Base-by-base conservation (phyloP, 2,329 filamentous ascomycete species). In the Monosporascus sp. region DNA sequence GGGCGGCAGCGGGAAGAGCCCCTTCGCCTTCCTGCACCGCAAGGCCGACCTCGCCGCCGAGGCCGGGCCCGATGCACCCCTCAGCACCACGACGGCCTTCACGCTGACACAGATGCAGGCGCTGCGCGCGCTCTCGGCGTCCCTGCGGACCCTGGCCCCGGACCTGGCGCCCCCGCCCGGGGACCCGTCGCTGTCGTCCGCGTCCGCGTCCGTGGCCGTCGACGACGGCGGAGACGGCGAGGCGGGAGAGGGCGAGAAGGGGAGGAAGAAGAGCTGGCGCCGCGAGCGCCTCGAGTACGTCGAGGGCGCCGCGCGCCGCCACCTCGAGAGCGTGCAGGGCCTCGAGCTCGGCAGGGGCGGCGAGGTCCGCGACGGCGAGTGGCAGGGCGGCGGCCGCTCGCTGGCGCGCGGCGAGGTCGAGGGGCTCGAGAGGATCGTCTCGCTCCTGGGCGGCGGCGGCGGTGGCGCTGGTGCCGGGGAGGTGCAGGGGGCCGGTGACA, bases 41-140 rank as follows among this genome's bases (percentile, higher is more conserved):
- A 78, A 75, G 55, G 77, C 77, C 48, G 74, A 73, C 48, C 65
- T 86, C 18, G 70, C 71, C 8, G 75, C 71, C 8, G 75, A 76
- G 15, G 78, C 80, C 48, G 79, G 78, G 52, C 72, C 76, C 14
- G 70, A 77, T 41, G 74, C 75, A 5, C 81, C 87, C 11, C 76
- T 91, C 28, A 80, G 81, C 11, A 90, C 88, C 4, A 89, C 88
- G 18, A 82, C 88, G 0, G 80, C 84, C 17, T 96, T 97, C 68
- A 85, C 89, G 1, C 78, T 95, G 20, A 88, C 87, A 2, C 93
- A 97, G 67, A 77, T 97, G 20, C 89, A 91, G 28, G 84, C 90
- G 1, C 76, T 99, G 46, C 85, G 89, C 54, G 75, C 83, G 7
- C 76, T 95, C 22, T 82, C 79, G 3, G 68, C 70, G 4, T 75